Evolutionary conservation across 805 yeast genomes (phyloP).

Genomic region (Wickerhamiella azymoides): DNA sequence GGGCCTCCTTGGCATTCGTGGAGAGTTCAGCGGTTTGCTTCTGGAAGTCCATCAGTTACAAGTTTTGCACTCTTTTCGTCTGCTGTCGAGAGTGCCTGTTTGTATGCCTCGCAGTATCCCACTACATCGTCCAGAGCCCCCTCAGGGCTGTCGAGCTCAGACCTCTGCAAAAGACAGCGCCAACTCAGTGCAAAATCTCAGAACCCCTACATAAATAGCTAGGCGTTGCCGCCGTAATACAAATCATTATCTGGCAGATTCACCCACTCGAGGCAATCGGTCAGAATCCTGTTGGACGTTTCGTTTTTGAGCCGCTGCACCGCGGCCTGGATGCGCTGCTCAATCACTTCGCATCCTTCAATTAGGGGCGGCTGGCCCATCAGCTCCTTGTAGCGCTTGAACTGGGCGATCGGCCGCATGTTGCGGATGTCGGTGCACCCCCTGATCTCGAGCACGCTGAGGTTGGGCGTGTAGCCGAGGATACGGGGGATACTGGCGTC

Average conservation of each 20-base stretch:
- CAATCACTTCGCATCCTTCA: conserved; percentile 66
- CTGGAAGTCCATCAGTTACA: too few relatives aligned
- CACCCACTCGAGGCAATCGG: conserved; percentile 44
- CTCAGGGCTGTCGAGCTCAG: too few relatives aligned
- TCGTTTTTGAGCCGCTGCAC: conserved; percentile 45
- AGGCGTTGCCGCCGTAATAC: background rate
- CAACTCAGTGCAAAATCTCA: too few relatives aligned
- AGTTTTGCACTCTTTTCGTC: too few relatives aligned
- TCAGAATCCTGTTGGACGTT: conserved; percentile 41
- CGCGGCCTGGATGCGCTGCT: conserved; percentile 42
- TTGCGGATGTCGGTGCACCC: conserved; percentile 44
- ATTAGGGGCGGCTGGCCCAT: conserved; percentile 40
- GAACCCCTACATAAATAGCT: background rate
- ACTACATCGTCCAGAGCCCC: too few relatives aligned
- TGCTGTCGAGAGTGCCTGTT: too few relatives aligned
- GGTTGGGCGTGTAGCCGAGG: conserved; percentile 38
- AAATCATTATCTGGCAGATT: conserved; percentile 15
- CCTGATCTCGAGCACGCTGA: conserved; percentile 67
- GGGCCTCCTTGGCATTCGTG: too few relatives aligned
- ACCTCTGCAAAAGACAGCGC: too few relatives aligned
- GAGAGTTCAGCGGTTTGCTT: too few relatives aligned
- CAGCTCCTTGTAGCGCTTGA: conserved; percentile 33
- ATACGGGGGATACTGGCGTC: conserved; percentile 44
- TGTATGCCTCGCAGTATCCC: too few relatives aligned
- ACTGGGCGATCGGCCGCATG: conserved; percentile 51